Percentiles rank a stretch among this genome's conserved stretches.
Evolutionary conservation across 2,329 filamentous ascomycete genomes (phyloP).

Genomic region (Parastagonospora avenae): DNA sequence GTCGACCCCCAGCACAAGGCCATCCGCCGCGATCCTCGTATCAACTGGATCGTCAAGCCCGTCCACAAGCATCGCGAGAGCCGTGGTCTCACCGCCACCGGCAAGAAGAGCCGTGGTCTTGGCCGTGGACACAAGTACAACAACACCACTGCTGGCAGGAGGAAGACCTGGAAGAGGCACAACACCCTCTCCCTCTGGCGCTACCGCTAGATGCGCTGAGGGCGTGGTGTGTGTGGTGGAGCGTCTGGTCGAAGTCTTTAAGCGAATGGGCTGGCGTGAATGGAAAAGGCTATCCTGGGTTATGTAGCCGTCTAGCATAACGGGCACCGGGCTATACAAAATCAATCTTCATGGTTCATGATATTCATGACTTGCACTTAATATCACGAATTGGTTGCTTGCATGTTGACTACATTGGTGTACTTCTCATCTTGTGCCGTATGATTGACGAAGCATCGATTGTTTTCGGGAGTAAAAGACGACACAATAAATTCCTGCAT

Average conservation of each 20-base stretch:
- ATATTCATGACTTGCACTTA: conserved; percentile 22
- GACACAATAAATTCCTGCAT: no score
- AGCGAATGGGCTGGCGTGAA: conserved; percentile 41
- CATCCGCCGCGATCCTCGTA: conserved; percentile 97
- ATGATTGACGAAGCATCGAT: neutral
- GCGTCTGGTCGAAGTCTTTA: conserved; percentile 38
- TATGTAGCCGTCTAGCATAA: conserved; percentile 35
- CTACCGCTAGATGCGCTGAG: conserved; percentile 73
- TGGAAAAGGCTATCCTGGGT: conserved; percentile 42
- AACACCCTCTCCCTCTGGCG: conserved; percentile 99
- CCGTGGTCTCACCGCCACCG: conserved; percentile 95
- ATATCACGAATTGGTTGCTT: no score
- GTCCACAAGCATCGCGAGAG: conserved; percentile 99
- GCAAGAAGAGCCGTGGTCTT: conserved; percentile 99
- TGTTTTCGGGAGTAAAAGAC: no score
- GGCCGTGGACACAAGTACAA: conserved; percentile 99
- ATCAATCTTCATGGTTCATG: conserved; percentile 41
- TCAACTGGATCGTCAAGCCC: conserved; percentile 99
- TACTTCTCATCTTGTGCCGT: neutral
- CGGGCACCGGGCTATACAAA: conserved; percentile 31
- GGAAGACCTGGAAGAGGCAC: conserved; percentile 99
- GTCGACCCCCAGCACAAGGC: conserved; percentile 99
- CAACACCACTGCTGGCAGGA: conserved; percentile 95
- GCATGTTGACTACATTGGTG: neutral
- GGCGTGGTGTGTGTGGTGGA: conserved; percentile 33